phyloP scores from a whole-genome alignment of 139 green algal genomes.

The Chlamydomonas incerta region DNA sequence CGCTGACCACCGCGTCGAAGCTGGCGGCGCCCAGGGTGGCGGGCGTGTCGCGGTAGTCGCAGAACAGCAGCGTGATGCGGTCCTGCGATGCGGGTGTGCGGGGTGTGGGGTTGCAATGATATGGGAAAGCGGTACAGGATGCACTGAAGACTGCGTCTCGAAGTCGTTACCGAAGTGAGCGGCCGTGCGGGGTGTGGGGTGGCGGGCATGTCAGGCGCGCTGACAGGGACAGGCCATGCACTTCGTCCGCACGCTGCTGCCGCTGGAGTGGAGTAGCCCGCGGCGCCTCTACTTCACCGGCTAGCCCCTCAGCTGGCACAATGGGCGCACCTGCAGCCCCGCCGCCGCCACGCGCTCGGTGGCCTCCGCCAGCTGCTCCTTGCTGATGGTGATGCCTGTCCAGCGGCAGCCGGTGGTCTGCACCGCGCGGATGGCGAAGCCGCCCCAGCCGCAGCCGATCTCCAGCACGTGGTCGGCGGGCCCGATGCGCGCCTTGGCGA shows the following conservation, averaged over 20 bases:
- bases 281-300: too few relatives aligned
- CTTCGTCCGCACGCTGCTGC: too few relatives aligned
- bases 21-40: conserved; percentile 57
- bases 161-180: too few relatives aligned
- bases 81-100: conserved; percentile 43
- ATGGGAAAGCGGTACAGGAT: too few relatives aligned
- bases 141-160: too few relatives aligned
- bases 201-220: too few relatives aligned
- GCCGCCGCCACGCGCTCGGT: conserved; percentile 80
- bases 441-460: conserved; percentile 98
- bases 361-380: conserved; percentile 94
- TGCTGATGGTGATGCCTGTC: conserved; percentile 53
- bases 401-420: conserved; percentile 72
- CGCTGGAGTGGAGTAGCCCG: too few relatives aligned
- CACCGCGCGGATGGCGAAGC: conserved; percentile 88
- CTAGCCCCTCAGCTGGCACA: too few relatives aligned
- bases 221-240: too few relatives aligned
- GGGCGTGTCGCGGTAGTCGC: conserved; percentile 88
- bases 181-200: too few relatives aligned
- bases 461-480: conserved; percentile 90
- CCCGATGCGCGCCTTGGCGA: conserved; percentile 67
- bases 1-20: conserved; percentile 90
- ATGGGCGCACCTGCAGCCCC: conserved; percentile 66
- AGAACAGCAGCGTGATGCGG: conserved; percentile 87
- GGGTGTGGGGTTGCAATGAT: neutral